Percentiles rank a stretch among this genome's conserved stretches.
Conservation (phyloP, 352 stramenopile genomes). For the Globisporangium cystogenes region DNA sequence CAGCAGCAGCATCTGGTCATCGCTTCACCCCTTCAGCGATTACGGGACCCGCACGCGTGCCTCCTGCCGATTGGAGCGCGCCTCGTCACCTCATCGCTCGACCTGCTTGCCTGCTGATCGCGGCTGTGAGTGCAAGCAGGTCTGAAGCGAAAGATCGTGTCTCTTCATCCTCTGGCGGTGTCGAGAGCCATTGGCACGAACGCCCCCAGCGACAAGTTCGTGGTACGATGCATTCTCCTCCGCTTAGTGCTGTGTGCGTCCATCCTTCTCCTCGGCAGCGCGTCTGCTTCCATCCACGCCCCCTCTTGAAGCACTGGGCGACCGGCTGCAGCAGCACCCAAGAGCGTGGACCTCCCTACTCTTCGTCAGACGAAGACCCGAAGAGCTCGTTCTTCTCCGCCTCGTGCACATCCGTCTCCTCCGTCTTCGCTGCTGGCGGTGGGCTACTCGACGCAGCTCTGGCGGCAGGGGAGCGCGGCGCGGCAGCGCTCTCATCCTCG, state of each 20-base stretch:
- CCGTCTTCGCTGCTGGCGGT: not conserved
- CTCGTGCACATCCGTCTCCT: slow-evolving; percentile 25
- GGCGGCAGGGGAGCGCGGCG: not conserved
- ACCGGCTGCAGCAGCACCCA: not conserved
- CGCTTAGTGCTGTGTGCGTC: too few relatives aligned
- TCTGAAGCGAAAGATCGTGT: not conserved
- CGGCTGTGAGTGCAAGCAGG: not conserved
- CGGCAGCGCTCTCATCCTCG: slow-evolving; percentile 29
- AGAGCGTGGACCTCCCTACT: slow-evolving; percentile 31
- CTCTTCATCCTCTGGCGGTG: not conserved
- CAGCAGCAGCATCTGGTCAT: too few relatives aligned
- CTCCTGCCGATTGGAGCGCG: not conserved
- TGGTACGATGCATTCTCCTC: too few relatives aligned
- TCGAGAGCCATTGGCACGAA: too few relatives aligned
- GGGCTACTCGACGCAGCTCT: slow-evolving; percentile 1
- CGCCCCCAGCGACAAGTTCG: too few relatives aligned
- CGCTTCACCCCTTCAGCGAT: not conserved
- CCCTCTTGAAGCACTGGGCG: too few relatives aligned
- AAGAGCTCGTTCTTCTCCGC: slow-evolving; percentile 83
- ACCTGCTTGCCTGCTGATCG: not conserved
- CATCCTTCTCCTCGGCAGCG: too few relatives aligned
- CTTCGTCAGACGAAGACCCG: slow-evolving; percentile 74
- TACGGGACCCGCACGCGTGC: not conserved
- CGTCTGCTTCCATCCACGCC: too few relatives aligned
- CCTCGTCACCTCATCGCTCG: too few relatives aligned